Evolutionary conservation across 139 green algal species (phyloP).

Genomic region (Chlamydomonas schloesseri): DNA sequence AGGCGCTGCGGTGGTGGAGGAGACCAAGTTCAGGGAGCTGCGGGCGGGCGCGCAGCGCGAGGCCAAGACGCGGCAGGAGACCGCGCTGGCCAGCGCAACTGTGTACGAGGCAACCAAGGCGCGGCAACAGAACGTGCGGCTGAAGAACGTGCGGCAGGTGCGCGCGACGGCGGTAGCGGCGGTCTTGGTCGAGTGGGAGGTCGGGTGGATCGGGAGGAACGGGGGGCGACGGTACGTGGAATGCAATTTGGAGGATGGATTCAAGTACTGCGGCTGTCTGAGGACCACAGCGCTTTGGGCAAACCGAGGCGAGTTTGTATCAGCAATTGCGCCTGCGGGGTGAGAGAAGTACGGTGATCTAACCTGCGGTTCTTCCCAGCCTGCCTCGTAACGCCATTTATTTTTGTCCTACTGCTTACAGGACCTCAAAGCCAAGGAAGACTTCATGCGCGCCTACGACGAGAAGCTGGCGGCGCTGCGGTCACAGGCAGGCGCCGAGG

Average conservation of each 20-base stretch:
- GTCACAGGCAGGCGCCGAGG: background rate
- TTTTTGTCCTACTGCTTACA: no score
- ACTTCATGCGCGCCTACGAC: slow-evolving; percentile 62
- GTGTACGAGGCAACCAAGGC: slow-evolving; percentile 55
- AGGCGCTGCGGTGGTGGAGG: slow-evolving; percentile 56
- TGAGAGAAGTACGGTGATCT: no score
- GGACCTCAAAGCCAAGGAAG: slow-evolving; percentile 49
- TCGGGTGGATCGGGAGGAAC: background rate
- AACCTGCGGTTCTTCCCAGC: no score
- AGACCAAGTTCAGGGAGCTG: slow-evolving; percentile 64
- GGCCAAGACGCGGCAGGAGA: slow-evolving; percentile 42
- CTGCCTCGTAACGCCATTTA: no score
- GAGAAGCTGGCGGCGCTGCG: slow-evolving; percentile 48
- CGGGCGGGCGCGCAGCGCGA: slow-evolving; percentile 53
- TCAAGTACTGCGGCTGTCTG: no score
- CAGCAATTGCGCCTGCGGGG: no score
- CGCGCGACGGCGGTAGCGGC: background rate
- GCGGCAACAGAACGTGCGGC: slow-evolving; percentile 74
- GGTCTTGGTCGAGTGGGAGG: background rate
- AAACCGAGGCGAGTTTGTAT: no score
- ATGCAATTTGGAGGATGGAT: no score
- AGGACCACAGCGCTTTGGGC: no score
- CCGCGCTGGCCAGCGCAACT: slow-evolving; percentile 38
- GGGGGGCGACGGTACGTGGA: no score
- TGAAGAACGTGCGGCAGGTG: slow-evolving; percentile 69